These are phyloP conservation scores for Stagonosporopsis rhizophila DNA, from an alignment of 2,329 filamentous ascomycete species.

Conservation along the genomic window DNA sequence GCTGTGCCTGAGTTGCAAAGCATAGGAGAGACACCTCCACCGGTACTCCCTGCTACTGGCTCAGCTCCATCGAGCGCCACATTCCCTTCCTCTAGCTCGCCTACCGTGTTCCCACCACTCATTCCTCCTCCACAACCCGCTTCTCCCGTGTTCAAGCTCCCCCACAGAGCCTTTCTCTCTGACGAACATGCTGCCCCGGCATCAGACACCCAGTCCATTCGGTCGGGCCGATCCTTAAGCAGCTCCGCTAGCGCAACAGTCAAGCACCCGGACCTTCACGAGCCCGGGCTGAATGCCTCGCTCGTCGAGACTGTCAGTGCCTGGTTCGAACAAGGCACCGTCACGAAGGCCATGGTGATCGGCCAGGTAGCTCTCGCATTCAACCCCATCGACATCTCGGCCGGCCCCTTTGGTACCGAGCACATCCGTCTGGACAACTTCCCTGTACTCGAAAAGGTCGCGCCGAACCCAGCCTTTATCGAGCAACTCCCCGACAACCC, in stretches of 20 bases:
- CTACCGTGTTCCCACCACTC: constrained; percentile 25
- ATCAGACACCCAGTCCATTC: constrained; percentile 90
- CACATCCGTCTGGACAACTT: constrained; percentile 89
- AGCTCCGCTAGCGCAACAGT: constrained; percentile 66
- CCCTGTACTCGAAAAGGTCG: constrained; percentile 84
- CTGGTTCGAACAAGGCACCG: constrained; percentile 75
- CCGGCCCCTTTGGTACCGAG: constrained; percentile 57
- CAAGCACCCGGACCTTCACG: constrained; percentile 81
- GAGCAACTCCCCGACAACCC: constrained; percentile 71
- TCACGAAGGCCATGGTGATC: constrained; percentile 76
- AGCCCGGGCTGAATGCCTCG: constrained; percentile 83
- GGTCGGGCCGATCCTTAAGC: constrained; percentile 82
- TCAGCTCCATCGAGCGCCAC: constrained; percentile 24
- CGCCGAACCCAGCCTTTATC: constrained; percentile 91
- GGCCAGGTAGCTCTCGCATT: constrained; percentile 91
- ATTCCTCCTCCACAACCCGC: constrained; percentile 40
- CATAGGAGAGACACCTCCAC: constrained; percentile 44
- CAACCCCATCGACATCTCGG: constrained; percentile 63
- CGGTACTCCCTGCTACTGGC: constrained; percentile 27
- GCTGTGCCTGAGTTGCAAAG: constrained; percentile 48
- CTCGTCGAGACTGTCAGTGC: constrained; percentile 92
- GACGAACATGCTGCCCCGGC: constrained; percentile 62
- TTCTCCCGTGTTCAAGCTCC: constrained; percentile 47
- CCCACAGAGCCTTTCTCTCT: constrained; percentile 45
- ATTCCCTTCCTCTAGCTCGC: constrained; percentile 17